A percentile compares a stretch with the other conserved stretches of the same genome.
Conservation (phyloP, 2,329 filamentous ascomycete genomes). For the Talaromyces amestolkiae region DNA sequence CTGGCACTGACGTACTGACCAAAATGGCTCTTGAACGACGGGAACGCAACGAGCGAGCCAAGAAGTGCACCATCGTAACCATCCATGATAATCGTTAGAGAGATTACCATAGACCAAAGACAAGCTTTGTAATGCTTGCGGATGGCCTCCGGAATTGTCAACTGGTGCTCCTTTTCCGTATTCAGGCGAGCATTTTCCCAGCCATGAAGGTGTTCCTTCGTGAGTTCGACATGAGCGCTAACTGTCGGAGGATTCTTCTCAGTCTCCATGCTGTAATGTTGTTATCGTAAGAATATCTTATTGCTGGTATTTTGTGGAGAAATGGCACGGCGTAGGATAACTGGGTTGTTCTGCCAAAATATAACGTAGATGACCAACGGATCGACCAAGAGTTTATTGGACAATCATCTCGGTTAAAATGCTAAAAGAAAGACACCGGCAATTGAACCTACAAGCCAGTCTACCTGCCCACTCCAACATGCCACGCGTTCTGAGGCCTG, state of each 20-base stretch:
- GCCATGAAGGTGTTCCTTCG: neutral
- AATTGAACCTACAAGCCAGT: neutral
- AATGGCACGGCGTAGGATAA: neutral
- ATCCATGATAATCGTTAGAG: constrained; percentile 89
- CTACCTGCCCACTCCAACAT: neutral
- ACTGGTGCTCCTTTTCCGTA: constrained; percentile 54
- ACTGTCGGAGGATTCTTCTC: constrained; percentile 11
- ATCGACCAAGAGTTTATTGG: neutral
- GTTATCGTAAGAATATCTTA: neutral
- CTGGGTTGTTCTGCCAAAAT: neutral
- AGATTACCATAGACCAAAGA: constrained; percentile 78
- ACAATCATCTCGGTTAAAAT: neutral
- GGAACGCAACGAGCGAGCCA: constrained; percentile 68
- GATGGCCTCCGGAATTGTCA: constrained; percentile 73
- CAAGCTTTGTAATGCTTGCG: constrained; percentile 84
- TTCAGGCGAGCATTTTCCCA: constrained; percentile 39
- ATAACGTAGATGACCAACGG: neutral
- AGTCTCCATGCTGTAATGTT: constrained; percentile 1
- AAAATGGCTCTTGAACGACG: constrained; percentile 43
- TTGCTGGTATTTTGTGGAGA: neutral
- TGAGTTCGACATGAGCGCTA: constrained; percentile 13
- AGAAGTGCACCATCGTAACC: constrained; percentile 80
- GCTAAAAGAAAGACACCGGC: neutral
- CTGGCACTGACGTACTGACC: constrained; percentile 28
- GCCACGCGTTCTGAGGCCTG: neutral